Conservation (phyloP, 441 rosid genomes). For the Populus tomentosa region DNA sequence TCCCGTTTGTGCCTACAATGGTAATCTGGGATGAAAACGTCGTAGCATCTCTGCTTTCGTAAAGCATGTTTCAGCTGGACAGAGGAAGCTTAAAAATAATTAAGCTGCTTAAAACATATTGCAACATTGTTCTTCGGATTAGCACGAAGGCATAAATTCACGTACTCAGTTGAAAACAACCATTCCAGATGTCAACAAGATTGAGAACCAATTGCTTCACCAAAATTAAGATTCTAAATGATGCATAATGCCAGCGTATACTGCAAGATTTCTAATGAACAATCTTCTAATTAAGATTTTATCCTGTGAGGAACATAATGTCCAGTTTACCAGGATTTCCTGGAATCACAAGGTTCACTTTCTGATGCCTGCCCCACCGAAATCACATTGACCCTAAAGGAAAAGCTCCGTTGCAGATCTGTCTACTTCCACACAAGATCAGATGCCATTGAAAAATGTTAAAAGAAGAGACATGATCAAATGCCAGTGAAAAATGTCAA, state of each 20-base stretch:
- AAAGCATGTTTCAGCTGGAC: neutral
- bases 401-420: neutral
- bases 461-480: neutral
- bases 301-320: neutral
- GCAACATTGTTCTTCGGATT: neutral
- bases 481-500: neutral
- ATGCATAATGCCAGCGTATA: neutral
- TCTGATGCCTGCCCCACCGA: neutral
- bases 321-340: neutral
- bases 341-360: neutral
- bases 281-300: neutral
- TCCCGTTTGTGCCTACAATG: neutral
- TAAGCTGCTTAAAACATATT: neutral
- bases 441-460: neutral
- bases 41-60: neutral
- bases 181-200: neutral
- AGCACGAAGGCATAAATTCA: neutral
- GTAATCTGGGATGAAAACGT: neutral
- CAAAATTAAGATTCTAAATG: no score
- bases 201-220: neutral
- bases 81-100: neutral
- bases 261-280: neutral
- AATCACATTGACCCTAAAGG: neutral
- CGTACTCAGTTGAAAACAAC: neutral
- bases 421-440: neutral